phyloP scores from a whole-genome alignment of 345 rosid species.

The Populus euphratica region DNA sequence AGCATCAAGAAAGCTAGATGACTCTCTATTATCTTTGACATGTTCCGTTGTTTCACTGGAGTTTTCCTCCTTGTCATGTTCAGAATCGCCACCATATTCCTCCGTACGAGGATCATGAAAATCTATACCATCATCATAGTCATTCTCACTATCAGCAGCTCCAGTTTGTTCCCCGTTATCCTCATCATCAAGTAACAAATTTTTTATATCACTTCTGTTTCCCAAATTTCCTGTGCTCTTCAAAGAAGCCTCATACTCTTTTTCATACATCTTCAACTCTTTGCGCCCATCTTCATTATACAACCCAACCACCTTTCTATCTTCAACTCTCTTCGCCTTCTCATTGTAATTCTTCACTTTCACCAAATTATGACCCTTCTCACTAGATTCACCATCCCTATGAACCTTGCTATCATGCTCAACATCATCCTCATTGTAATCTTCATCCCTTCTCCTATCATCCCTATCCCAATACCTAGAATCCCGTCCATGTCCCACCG shows the following conservation, averaged over 20 bases:
- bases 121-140: constrained; percentile 51
- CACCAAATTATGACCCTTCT: constrained; percentile 19
- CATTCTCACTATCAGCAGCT: constrained; percentile 32
- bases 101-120: constrained; percentile 45
- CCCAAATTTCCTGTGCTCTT: constrained; percentile 32
- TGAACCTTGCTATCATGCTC: constrained; percentile 28
- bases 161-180: constrained; percentile 27
- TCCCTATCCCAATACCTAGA: constrained; percentile 94
- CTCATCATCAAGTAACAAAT: constrained; percentile 23
- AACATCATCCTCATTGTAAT: constrained; percentile 63
- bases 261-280: constrained; percentile 74
- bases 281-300: constrained; percentile 89
- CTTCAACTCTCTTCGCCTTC: constrained; percentile 4
- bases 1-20: constrained; percentile 22
- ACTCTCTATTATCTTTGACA: constrained; percentile 5
- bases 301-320: constrained; percentile 46
- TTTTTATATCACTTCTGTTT: constrained; percentile 22
- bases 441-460: constrained; percentile 89
- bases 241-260: constrained; percentile 74
- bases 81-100: constrained; percentile 43
- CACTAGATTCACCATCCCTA: constrained; percentile 24
- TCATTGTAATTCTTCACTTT: constrained; percentile 28
- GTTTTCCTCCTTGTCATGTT: constrained; percentile 35
- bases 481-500: constrained; percentile 68
- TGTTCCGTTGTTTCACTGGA: background rate